Evolutionary conservation across 2,329 filamentous ascomycete species (phyloP).

Genomic region (Ampelomyces quisqualis): DNA sequence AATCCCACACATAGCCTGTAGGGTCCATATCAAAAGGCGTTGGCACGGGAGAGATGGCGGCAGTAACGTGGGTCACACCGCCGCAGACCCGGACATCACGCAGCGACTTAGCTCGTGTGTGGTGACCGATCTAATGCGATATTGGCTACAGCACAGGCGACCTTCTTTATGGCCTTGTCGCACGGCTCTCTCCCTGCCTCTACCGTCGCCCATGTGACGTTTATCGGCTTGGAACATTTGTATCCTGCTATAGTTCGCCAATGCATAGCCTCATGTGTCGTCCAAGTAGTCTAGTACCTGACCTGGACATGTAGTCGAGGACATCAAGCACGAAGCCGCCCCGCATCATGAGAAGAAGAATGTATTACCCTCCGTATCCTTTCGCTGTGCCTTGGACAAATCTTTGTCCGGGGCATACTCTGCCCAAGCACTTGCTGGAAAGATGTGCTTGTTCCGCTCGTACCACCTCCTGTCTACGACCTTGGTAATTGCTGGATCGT

Average conservation of each 20-base stretch:
- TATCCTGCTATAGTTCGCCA: no score
- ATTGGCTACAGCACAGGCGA: slow-evolving; percentile 9
- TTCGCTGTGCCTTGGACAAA: slow-evolving; percentile 73
- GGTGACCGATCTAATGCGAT: slow-evolving; percentile 13
- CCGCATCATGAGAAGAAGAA: slow-evolving; percentile 68
- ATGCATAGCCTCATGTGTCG: no score
- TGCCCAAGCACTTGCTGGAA: slow-evolving; percentile 92
- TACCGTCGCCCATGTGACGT: no score
- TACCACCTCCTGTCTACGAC: slow-evolving; percentile 97
- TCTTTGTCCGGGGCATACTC: slow-evolving; percentile 90
- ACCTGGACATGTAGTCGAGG: no score
- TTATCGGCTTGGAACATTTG: no score
- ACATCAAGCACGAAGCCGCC: no score
- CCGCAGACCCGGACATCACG: slow-evolving; percentile 22
- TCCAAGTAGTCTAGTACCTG: no score
- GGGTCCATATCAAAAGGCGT: slow-evolving; percentile 1
- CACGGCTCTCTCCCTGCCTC: background rate
- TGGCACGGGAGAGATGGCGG: slow-evolving; percentile 1
- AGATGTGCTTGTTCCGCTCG: slow-evolving; percentile 97
- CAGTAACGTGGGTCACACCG: slow-evolving; percentile 24
- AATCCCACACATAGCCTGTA: slow-evolving; percentile 3
- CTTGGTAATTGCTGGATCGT: slow-evolving; percentile 82
- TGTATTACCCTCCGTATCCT: slow-evolving; percentile 84
- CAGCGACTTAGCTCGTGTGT: slow-evolving; percentile 11
- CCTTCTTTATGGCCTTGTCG: background rate